Evolutionary conservation across 1,139 yeast genomes (phyloP).

Genomic region (Debaryomyces fabryi): DNA sequence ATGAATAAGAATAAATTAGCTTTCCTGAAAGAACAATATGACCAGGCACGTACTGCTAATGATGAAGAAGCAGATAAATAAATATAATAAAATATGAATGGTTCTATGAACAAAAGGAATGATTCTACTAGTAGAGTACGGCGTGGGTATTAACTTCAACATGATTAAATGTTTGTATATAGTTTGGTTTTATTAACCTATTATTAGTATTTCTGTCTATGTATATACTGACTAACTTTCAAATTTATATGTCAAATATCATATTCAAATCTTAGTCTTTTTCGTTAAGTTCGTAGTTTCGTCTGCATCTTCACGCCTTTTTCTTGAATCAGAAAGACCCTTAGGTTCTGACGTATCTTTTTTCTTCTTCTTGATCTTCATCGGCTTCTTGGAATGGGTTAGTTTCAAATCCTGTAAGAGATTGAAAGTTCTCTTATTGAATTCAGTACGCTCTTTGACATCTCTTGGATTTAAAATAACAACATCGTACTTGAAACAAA

Average conservation of each 20-base stretch:
- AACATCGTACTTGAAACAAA: conserved; percentile 30
- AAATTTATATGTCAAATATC: background rate
- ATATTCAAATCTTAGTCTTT: background rate
- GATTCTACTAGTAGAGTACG: background rate
- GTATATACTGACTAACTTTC: background rate
- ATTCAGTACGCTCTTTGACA: conserved; percentile 25
- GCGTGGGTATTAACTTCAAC: background rate
- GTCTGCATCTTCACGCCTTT: conserved; percentile 4
- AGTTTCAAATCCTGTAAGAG: conserved; percentile 32
- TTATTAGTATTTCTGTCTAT: background rate
- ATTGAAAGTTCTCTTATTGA: conserved; percentile 40
- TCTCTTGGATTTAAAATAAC: conserved; percentile 33
- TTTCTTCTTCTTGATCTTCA: conserved; percentile 29
- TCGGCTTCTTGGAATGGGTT: conserved; percentile 52
- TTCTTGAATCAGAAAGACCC: conserved; percentile 6
- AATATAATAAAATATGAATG: background rate
- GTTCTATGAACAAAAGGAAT: background rate
- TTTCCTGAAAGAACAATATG: conserved; percentile 38
- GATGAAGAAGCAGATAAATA: conserved; percentile 11
- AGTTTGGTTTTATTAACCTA: conserved; percentile 1
- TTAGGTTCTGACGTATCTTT: conserved; percentile 13
- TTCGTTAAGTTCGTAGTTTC: background rate
- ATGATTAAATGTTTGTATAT: conserved; percentile 6
- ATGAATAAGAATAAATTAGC: conserved; percentile 46
- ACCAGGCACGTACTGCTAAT: conserved; percentile 25